Conservation (phyloP, 1,284 basidiomycete species). For the Schizophyllum commune region DNA sequence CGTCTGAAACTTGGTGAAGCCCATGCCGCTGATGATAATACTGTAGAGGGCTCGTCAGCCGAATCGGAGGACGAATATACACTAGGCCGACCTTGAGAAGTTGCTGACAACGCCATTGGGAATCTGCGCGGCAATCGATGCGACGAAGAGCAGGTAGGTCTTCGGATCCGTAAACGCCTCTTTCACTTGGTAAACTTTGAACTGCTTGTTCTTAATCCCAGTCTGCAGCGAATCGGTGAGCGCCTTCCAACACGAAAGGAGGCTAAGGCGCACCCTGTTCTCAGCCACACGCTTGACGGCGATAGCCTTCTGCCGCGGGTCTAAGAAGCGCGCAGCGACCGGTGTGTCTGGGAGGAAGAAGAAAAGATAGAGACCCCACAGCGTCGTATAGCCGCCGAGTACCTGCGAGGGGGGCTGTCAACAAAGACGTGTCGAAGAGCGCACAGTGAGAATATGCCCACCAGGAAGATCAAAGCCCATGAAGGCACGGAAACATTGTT, state of each 20-base stretch:
- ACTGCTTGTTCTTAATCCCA: slow-evolving; percentile 21
- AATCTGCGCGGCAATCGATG: slow-evolving; percentile 23
- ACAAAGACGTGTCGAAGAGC: no score
- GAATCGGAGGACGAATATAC: neutral
- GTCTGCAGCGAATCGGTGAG: slow-evolving; percentile 8
- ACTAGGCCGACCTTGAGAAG: slow-evolving; percentile 11
- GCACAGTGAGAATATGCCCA: neutral
- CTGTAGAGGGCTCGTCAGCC: slow-evolving; percentile 10
- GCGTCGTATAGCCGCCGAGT: slow-evolving; percentile 11
- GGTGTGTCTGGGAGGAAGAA: slow-evolving; percentile 23
- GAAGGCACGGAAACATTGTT: slow-evolving; percentile 8
- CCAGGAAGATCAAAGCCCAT: slow-evolving; percentile 15
- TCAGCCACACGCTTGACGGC: slow-evolving; percentile 23
- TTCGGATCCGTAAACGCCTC: slow-evolving; percentile 21
- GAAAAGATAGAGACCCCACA: slow-evolving; percentile 15
- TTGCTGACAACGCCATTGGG: slow-evolving; percentile 18
- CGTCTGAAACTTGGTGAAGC: slow-evolving; percentile 12
- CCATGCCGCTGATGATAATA: slow-evolving; percentile 18
- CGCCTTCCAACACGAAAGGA: neutral
- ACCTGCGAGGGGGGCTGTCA: slow-evolving; percentile 3
- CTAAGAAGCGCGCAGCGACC: slow-evolving; percentile 18
- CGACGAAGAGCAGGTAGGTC: slow-evolving; percentile 22
- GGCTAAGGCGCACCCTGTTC: slow-evolving; percentile 6
- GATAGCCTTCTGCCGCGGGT: slow-evolving; percentile 20
- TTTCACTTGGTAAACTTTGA: slow-evolving; percentile 22